Evolutionary conservation across 2,329 filamentous ascomycete species (phyloP).

Genomic region (Keithomyces neogunnii): DNA sequence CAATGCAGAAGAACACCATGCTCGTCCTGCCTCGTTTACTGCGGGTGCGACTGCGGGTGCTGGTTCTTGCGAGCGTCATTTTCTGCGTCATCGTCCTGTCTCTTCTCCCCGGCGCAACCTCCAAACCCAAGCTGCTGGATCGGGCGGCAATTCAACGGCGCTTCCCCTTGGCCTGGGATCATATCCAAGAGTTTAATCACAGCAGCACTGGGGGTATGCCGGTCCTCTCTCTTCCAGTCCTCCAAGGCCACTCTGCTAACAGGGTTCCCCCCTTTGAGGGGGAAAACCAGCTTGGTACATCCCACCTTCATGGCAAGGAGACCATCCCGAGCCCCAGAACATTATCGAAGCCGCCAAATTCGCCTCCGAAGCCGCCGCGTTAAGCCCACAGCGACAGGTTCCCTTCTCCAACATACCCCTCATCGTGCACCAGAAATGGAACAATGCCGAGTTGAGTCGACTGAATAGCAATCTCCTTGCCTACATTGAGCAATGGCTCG

Average conservation of each 20-base stretch:
- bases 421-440: conserved; percentile 15
- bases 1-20: conserved; percentile 1
- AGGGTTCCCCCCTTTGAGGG: no score
- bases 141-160: conserved; percentile 1
- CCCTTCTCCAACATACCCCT: conserved; percentile 17
- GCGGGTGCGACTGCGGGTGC: conserved; percentile 5
- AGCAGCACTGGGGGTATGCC: conserved; percentile 12
- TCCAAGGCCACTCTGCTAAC: no score
- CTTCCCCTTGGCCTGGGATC: conserved; percentile 13
- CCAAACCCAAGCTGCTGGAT: neutral
- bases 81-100: conserved; percentile 6
- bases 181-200: conserved; percentile 11
- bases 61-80: neutral
- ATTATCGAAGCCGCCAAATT: conserved; percentile 14
- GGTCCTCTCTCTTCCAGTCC: neutral
- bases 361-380: conserved; percentile 11
- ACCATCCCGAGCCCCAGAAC: conserved; percentile 8
- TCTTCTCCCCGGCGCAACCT: neutral
- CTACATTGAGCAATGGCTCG: conserved; percentile 16
- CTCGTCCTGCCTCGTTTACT: conserved; percentile 5
- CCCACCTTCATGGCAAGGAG: conserved; percentile 12
- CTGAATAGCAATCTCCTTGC: conserved; percentile 12
- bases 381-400: conserved; percentile 8
- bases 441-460: conserved; percentile 8
- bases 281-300: conserved; percentile 14